Percentiles rank a stretch among this genome's conserved stretches.
Conservation (phyloP, 1,284 basidiomycete genomes). For the Trichosporon faecale region DNA sequence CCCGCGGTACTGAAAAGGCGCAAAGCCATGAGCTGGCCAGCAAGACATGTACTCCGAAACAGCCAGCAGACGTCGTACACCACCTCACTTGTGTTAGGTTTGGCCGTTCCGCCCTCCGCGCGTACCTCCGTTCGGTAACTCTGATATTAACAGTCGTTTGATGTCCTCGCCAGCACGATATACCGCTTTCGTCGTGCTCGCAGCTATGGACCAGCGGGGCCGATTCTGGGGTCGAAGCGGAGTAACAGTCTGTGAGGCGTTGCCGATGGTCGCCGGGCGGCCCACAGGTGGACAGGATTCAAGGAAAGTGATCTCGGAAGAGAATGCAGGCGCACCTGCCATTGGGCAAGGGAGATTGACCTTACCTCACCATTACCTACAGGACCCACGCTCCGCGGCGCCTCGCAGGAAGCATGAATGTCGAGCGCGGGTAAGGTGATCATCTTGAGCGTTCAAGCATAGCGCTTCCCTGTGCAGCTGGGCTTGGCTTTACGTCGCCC, state of each 20-base stretch:
- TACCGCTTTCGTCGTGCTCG: not conserved
- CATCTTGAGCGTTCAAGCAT: not conserved
- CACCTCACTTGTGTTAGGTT: not conserved
- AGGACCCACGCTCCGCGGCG: not conserved
- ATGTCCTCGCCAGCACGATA: not conserved
- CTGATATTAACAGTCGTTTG: not conserved
- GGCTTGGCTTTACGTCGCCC: not conserved
- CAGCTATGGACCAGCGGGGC: not conserved
- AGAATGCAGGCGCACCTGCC: not conserved
- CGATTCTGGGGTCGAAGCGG: not conserved
- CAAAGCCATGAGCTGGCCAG: not conserved
- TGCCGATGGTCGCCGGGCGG: not conserved
- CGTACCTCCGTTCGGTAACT: not conserved
- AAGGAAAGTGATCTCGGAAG: not conserved
- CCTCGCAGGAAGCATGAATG: not conserved
- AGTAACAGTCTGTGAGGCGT: not conserved
- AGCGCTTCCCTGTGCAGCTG: not conserved
- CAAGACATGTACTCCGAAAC: not conserved
- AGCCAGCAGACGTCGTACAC: not conserved
- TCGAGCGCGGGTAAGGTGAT: not conserved
- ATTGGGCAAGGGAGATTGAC: not conserved
- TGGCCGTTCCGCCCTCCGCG: not conserved
- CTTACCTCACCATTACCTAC: not conserved
- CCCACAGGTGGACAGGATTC: not conserved
- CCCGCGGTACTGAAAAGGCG: not conserved